Conservation (phyloP, 768 basidiomycete species). For the Macrocybe gigantea region DNA sequence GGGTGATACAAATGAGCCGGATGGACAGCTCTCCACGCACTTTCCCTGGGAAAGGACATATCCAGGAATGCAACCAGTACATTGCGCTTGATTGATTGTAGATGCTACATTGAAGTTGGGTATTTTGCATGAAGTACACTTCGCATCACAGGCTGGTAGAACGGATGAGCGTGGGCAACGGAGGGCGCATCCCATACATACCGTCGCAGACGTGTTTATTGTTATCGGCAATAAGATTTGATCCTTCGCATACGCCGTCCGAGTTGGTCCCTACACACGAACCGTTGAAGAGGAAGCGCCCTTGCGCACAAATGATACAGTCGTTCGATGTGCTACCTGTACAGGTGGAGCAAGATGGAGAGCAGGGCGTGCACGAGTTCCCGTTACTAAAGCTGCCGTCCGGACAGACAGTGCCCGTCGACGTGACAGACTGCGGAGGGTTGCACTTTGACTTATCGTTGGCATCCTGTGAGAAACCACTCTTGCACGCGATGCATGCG, state of each 20-base stretch:
- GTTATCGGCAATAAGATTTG: constrained; percentile 68
- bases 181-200: constrained; percentile 26
- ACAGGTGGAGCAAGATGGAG: constrained; percentile 63
- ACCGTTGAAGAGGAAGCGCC: constrained; percentile 57
- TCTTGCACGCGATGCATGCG: constrained; percentile 62
- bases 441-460: constrained; percentile 63
- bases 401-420: constrained; percentile 54
- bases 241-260: constrained; percentile 67
- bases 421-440: constrained; percentile 43
- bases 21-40: constrained; percentile 68
- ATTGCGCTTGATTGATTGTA: constrained; percentile 58
- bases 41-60: constrained; percentile 63
- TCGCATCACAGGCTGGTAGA: constrained; percentile 61
- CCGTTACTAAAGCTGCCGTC: constrained; percentile 55
- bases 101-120: constrained; percentile 67
- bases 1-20: constrained; percentile 66
- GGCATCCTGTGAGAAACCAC: constrained; percentile 58
- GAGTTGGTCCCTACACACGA: constrained; percentile 58
- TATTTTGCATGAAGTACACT: constrained; percentile 74
- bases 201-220: constrained; percentile 75
- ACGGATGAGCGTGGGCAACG: no score
- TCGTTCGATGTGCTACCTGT: constrained; percentile 55
- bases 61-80: constrained; percentile 76
- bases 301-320: constrained; percentile 63
- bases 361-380: constrained; percentile 50